Percentiles rank a stretch among this genome's conserved stretches.
These are phyloP conservation scores for Populus alba DNA, from an alignment of 345 rosid genomes.

Conservation along the genomic window DNA sequence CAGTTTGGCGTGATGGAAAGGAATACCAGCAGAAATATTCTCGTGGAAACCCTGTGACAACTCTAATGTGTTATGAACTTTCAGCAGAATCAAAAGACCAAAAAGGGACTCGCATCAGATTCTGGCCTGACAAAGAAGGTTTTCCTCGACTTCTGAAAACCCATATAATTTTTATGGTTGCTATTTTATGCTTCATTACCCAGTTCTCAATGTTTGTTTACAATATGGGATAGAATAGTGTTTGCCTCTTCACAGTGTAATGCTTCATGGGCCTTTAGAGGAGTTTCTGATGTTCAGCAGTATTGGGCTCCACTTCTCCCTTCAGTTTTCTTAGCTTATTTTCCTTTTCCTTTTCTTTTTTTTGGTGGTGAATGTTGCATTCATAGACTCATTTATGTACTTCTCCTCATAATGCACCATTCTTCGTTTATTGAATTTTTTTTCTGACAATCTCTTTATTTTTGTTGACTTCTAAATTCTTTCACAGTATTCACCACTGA, in stretches of 20 bases:
- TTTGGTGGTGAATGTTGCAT: neutral
- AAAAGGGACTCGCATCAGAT: slow-evolving; percentile 72
- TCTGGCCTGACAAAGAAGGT: slow-evolving; percentile 99
- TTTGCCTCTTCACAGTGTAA: neutral
- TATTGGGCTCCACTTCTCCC: neutral
- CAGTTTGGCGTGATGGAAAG: slow-evolving; percentile 88
- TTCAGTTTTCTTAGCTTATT: neutral
- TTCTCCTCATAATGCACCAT: neutral
- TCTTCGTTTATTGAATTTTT: neutral
- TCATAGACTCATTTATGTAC: too few species aligned
- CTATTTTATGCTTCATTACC: slow-evolving; percentile 6
- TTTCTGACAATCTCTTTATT: slow-evolving; percentile 14
- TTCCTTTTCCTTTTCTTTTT: too few species aligned
- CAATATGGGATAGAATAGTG: neutral
- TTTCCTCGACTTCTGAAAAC: slow-evolving; percentile 12
- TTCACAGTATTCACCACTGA: slow-evolving; percentile 79
- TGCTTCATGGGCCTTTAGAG: neutral
- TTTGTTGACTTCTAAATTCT: slow-evolving; percentile 7
- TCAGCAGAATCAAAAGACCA: slow-evolving; percentile 54
- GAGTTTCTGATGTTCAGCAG: neutral
- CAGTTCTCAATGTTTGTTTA: slow-evolving; percentile 1
- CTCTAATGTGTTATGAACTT: slow-evolving; percentile 49
- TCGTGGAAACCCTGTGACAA: slow-evolving; percentile 76
- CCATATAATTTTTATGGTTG: neutral
- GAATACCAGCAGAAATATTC: slow-evolving; percentile 79